phyloP scores from a whole-genome alignment of 202 grass and related monocot genomes.

The Dendrocalamus latiflorus region DNA sequence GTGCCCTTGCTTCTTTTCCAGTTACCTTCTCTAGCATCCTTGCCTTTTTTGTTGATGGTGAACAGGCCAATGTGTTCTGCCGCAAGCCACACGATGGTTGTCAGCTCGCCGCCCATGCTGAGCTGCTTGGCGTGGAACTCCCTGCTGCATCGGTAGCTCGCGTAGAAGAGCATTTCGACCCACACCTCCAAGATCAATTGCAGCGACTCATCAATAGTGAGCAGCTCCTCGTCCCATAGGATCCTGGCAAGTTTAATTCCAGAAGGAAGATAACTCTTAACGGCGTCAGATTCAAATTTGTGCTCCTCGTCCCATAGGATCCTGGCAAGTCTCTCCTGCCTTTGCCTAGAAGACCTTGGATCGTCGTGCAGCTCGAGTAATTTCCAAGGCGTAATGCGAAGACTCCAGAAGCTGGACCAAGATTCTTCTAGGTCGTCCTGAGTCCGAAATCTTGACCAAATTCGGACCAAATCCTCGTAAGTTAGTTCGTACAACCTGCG shows the following conservation, averaged over 20 bases:
- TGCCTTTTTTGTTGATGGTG: neutral
- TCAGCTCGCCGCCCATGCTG: neutral
- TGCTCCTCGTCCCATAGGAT: too few species aligned
- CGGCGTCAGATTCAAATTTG: too few species aligned
- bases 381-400: too few species aligned
- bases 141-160: constrained; percentile 8
- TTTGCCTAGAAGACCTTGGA: too few species aligned
- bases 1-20: neutral
- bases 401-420: neutral
- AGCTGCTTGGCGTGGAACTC: constrained; percentile 10
- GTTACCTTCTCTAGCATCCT: too few species aligned
- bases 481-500: neutral
- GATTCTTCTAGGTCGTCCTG: neutral
- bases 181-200: neutral
- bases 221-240: too few species aligned
- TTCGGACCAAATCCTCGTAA: neutral
- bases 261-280: neutral
- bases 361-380: too few species aligned
- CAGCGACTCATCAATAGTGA: neutral
- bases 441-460: neutral
- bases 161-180: constrained; percentile 16
- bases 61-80: neutral
- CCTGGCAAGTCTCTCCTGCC: too few species aligned
- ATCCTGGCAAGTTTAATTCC: neutral
- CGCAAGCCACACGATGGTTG: constrained; percentile 10